Percentiles rank a stretch among this genome's conserved stretches.
Evolutionary conservation across 2,329 filamentous ascomycete genomes (phyloP).

Genomic region (Hypoxylon sp.): DNA sequence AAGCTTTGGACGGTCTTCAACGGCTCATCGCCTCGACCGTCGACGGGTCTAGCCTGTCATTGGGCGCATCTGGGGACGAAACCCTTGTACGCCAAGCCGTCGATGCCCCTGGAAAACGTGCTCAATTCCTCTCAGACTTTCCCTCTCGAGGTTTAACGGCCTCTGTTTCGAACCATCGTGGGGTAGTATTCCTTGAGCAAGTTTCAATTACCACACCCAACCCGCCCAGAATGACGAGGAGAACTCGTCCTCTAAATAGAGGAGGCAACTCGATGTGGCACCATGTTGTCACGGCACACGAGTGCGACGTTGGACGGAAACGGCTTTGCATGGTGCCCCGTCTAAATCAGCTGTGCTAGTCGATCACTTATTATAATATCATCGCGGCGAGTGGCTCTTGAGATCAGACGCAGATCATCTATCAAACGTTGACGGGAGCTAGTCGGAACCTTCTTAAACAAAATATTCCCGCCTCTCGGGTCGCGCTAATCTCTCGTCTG

Average conservation of each 20-base stretch:
- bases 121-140: slow-evolving; percentile 46
- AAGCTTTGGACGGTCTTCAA: slow-evolving; percentile 27
- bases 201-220: slow-evolving; percentile 19
- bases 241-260: not conserved
- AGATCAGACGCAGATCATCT: slow-evolving; percentile 14
- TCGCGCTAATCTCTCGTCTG: slow-evolving; percentile 8
- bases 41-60: slow-evolving; percentile 9
- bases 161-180: slow-evolving; percentile 23
- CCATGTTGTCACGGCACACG: slow-evolving; percentile 11
- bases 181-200: slow-evolving; percentile 32
- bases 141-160: slow-evolving; percentile 27
- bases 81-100: slow-evolving; percentile 35
- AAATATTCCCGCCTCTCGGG: slow-evolving; percentile 14
- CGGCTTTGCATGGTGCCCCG: slow-evolving; percentile 12
- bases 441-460: slow-evolving; percentile 19
- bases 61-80: slow-evolving; percentile 8
- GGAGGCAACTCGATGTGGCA: slow-evolving; percentile 1
- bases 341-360: slow-evolving; percentile 10
- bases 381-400: slow-evolving; percentile 9
- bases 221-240: slow-evolving; percentile 11
- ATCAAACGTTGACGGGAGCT: slow-evolving; percentile 13
- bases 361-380: slow-evolving; percentile 26
- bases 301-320: slow-evolving; percentile 19
- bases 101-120: slow-evolving; percentile 41
- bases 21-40: slow-evolving; percentile 23